A percentile compares a stretch with the other conserved stretches of the same genome.
These are phyloP conservation scores for Lactarius evosmus DNA, from an alignment of 768 basidiomycete genomes.

Conservation along the genomic window DNA sequence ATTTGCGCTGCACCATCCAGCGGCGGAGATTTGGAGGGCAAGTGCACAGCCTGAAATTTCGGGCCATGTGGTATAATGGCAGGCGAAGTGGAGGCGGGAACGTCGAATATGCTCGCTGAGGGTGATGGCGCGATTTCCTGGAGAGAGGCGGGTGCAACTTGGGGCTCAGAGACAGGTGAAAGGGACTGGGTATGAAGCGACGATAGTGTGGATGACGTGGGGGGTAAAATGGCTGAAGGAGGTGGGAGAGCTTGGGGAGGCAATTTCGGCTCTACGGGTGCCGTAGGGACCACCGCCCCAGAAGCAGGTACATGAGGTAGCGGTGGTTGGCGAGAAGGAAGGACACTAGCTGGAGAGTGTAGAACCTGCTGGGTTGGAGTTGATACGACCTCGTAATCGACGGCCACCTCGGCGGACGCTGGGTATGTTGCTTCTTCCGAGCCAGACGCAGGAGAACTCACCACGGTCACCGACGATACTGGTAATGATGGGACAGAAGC, in stretches of 20 bases:
- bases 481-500: not conserved
- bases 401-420: not conserved
- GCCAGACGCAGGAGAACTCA: not conserved
- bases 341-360: not conserved
- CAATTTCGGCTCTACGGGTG: not conserved
- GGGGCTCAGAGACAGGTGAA: not conserved
- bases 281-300: not conserved
- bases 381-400: not conserved
- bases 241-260: not conserved
- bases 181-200: slow-evolving; percentile 1
- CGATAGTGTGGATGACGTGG: not conserved
- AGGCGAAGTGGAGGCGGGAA: not conserved
- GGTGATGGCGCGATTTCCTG: not conserved
- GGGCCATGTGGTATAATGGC: not conserved
- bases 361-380: not conserved
- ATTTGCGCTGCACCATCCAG: not conserved
- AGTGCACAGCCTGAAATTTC: not conserved
- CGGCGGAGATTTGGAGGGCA: not conserved
- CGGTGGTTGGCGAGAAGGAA: not conserved
- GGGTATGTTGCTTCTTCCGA: not conserved
- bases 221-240: not conserved
- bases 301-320: not conserved
- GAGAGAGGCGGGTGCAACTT: not conserved
- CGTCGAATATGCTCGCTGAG: not conserved
- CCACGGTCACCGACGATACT: not conserved